phyloP scores from a whole-genome alignment of 192 early-diverging fungal genomes.

The Jimgerdemannia lactiflua region DNA sequence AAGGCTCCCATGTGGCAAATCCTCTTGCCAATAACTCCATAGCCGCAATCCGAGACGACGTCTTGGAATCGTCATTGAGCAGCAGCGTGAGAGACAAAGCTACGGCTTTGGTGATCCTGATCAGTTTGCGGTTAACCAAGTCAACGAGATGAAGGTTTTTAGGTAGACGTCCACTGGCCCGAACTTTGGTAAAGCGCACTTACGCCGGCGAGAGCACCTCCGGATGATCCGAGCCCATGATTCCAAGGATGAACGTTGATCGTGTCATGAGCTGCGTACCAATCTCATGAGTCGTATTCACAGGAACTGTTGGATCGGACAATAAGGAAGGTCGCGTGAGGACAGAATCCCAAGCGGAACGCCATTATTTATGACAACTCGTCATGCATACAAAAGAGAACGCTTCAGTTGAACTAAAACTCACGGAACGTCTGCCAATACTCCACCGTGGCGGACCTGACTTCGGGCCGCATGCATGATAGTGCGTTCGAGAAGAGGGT shows the following conservation, averaged over 20 bases:
- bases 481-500: slow-evolving; percentile 13
- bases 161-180: too few relatives aligned
- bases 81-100: slow-evolving; percentile 67
- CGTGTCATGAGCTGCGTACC: slow-evolving; percentile 47
- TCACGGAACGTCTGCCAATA: neutral
- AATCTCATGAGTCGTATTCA: slow-evolving; percentile 10
- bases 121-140: too few relatives aligned
- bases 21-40: slow-evolving; percentile 74
- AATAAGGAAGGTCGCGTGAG: neutral
- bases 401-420: neutral
- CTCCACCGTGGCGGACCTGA: neutral
- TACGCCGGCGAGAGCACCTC: slow-evolving; percentile 27
- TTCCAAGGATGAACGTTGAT: slow-evolving; percentile 71
- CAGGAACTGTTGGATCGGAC: slow-evolving; percentile 14
- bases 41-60: slow-evolving; percentile 52
- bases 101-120: slow-evolving; percentile 51
- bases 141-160: too few relatives aligned
- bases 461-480: neutral
- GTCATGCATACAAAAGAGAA: too few relatives aligned
- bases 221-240: slow-evolving; percentile 66
- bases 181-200: neutral
- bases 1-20: slow-evolving; percentile 73
- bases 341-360: neutral
- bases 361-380: too few relatives aligned
- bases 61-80: slow-evolving; percentile 53